Conservation (phyloP, 345 rosid species). For the Acer campestre region DNA sequence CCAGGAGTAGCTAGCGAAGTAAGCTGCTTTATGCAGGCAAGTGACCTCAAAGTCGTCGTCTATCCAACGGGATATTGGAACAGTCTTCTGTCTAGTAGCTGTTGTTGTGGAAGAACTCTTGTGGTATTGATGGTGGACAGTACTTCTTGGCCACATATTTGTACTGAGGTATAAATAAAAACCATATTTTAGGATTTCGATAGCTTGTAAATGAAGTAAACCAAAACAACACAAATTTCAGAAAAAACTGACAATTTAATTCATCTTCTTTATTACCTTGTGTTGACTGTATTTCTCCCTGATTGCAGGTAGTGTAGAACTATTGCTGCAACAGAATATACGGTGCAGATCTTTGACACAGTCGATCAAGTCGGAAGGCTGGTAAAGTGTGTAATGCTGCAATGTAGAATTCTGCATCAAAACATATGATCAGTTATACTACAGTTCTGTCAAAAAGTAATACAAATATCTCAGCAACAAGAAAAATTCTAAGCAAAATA, state of each 20-base stretch:
- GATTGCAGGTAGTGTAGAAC: conserved; percentile 64
- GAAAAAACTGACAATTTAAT: too few species aligned
- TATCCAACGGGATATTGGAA: conserved; percentile 41
- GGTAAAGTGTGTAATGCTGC: conserved; percentile 84
- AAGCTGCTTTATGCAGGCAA: background rate
- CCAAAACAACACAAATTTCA: background rate
- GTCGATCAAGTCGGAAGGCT: conserved; percentile 56
- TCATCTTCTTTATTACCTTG: conserved; percentile 49
- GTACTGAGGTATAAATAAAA: conserved; percentile 45
- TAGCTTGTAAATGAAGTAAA: too few species aligned
- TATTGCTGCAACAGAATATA: conserved; percentile 49
- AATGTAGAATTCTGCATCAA: conserved; percentile 66
- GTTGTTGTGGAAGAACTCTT: conserved; percentile 57
- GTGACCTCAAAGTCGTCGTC: background rate
- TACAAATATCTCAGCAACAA: background rate
- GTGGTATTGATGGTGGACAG: conserved; percentile 72
- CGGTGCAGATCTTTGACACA: conserved; percentile 78
- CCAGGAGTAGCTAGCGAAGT: background rate
- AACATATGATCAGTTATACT: background rate
- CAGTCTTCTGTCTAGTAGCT: background rate
- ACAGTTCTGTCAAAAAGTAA: background rate
- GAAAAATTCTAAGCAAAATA: background rate
- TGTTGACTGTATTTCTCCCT: conserved; percentile 91
- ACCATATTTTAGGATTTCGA: too few species aligned
- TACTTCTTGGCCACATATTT: conserved; percentile 82